These are phyloP conservation scores for Backusella morwellensis DNA, from an alignment of 192 early-diverging fungal genomes.

Conservation along the genomic window DNA sequence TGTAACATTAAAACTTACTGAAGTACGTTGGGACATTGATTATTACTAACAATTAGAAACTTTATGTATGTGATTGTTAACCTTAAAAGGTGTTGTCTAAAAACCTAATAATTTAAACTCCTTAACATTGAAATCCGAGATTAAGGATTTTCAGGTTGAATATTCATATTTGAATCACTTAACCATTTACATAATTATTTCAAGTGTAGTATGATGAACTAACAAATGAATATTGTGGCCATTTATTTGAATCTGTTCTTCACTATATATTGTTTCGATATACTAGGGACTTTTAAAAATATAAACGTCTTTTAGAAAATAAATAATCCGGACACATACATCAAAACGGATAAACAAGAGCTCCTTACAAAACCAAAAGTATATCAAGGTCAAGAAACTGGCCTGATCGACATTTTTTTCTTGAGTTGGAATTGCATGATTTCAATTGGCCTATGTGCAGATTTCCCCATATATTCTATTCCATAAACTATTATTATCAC, in stretches of 20 bases:
- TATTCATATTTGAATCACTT: neutral
- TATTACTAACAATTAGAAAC: neutral
- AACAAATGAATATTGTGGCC: neutral
- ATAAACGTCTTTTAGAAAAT: neutral
- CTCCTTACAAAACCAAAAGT: neutral
- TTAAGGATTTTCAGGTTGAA: neutral
- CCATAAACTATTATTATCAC: neutral
- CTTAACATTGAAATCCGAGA: neutral
- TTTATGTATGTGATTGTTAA: neutral
- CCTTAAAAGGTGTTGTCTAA: neutral
- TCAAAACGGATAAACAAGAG: neutral
- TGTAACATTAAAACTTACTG: neutral
- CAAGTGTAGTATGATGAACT: neutral
- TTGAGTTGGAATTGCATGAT: neutral
- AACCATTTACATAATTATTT: neutral
- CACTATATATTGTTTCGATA: neutral
- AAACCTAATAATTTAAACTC: neutral
- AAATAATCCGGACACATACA: neutral
- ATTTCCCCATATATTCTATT: neutral
- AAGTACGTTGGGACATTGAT: neutral
- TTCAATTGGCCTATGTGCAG: neutral
- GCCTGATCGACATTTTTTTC: neutral
- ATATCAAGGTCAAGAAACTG: neutral
- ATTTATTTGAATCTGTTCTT: neutral
- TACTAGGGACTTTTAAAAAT: neutral